Conservation (phyloP, 257 asterid species). For the Solanum corneliomulleri region DNA sequence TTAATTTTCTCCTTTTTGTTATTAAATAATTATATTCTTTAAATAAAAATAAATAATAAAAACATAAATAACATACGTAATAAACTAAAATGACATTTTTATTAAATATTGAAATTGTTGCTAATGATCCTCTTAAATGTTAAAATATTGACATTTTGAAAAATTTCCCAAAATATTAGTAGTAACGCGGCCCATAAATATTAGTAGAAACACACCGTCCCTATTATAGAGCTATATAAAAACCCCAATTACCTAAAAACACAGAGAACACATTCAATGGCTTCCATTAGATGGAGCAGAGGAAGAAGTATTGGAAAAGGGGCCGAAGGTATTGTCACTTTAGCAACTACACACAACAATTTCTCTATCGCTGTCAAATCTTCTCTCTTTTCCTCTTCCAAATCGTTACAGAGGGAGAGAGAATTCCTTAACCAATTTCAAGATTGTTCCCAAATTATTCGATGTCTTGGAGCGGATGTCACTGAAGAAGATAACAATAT, state of each 20-base stretch:
- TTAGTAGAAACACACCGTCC: background rate
- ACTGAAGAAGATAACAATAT: background rate
- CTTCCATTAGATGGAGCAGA: background rate
- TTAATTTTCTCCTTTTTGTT: too few relatives aligned
- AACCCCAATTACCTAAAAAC: background rate
- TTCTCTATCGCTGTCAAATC: background rate
- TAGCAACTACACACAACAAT: background rate
- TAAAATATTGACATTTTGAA: too few relatives aligned
- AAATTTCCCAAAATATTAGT: too few relatives aligned
- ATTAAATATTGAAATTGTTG: too few relatives aligned
- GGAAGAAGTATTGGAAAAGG: background rate
- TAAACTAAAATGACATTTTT: too few relatives aligned
- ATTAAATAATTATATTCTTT: too few relatives aligned
- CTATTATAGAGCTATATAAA: background rate
- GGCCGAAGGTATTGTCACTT: background rate
- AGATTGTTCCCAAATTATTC: background rate
- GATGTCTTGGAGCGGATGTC: background rate
- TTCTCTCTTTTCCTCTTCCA: background rate
- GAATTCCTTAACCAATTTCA: background rate
- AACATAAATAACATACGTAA: too few relatives aligned
- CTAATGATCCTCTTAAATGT: too few relatives aligned
- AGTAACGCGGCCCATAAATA: background rate
- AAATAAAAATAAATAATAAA: too few relatives aligned
- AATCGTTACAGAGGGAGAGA: background rate
- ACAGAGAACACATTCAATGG: background rate